Base-by-base conservation (phyloP, 129 eudicot species). In the Helianthus tuberosus region DNA sequence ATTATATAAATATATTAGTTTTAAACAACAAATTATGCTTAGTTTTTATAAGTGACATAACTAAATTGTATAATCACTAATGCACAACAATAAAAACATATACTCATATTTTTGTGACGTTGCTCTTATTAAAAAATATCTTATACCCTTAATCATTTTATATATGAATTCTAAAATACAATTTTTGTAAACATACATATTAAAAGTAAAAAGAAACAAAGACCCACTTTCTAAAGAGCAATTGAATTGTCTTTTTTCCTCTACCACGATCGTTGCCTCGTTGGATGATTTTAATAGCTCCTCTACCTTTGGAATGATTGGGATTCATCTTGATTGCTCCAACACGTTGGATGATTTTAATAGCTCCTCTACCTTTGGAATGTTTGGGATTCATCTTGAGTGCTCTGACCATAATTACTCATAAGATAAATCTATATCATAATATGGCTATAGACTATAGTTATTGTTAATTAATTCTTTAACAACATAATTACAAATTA, bases 311-410 rank as follows among this genome's bases (percentile, higher is more conserved):
- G 75, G 75, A 60, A 39, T 59, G 15, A 11, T 59, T 25, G 20
- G 38, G 48, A 53, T 70, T 70, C 64, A 36, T 70, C 20, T 2
- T 35, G 16, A 16, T 64, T 70, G 75, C 64, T 53, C 36, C 50
- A 53, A 53, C 23, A 20, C 32, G 32, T 27, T 27, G 32, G 32
- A 27, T 32, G 36, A 32, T 32, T 32, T 32, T 32, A 32, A 32
- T 32, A 32, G 64, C 73, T 49, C 75, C 75, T 70, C 23, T 58
- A 70, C 64, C 38, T 49, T 53, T 51, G 75, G 75, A 60, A 39
- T 59, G 15, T 25, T 59, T 25, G 20, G 38, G 48, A 20, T 20
- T 20, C 64, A 36, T 70, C 20, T 2, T 35, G 16, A 16, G 75
- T 70, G 75, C 64, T 53, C 36, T 20, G 0, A 20, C 38, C 75